Evolutionary conservation across 345 rosid species (phyloP).

Genomic region (Camelina neglecta): DNA sequence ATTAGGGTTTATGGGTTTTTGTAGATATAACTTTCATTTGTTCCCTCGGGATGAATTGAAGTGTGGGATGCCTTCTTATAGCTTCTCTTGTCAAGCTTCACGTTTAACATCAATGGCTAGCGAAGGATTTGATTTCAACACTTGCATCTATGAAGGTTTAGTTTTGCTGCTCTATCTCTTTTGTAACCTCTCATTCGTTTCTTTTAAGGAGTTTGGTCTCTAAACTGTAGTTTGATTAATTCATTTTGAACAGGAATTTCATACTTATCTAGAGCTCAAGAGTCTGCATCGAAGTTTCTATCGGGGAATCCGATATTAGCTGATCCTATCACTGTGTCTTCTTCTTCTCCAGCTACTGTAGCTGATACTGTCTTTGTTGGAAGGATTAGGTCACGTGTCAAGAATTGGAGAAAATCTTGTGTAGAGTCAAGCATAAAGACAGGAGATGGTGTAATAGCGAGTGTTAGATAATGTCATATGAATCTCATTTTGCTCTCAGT

Average conservation of each 20-base stretch:
- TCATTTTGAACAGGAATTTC: conserved; percentile 63
- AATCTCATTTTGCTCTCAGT: conserved; percentile 2
- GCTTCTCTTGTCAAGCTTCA: conserved; percentile 81
- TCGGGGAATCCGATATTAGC: conserved; percentile 58
- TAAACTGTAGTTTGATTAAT: not conserved
- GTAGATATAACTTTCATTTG: conserved; percentile 87
- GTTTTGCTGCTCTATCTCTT: not conserved
- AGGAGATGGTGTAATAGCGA: conserved; percentile 58
- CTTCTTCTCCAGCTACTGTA: conserved; percentile 57
- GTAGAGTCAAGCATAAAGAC: conserved; percentile 43
- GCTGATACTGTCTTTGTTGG: conserved; percentile 76
- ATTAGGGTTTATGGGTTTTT: conserved; percentile 19
- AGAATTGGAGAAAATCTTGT: conserved; percentile 68
- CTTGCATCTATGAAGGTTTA: conserved; percentile 82
- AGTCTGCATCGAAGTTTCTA: conserved; percentile 60
- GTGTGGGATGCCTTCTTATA: conserved; percentile 81
- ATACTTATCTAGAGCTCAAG: conserved; percentile 87
- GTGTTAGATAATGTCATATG: conserved; percentile 34
- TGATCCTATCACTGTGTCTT: conserved; percentile 41
- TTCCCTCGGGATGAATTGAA: conserved; percentile 85
- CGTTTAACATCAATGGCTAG: conserved; percentile 72
- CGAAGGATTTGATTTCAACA: conserved; percentile 87
- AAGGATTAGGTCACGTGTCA: conserved; percentile 71
- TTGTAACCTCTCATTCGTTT: not conserved
- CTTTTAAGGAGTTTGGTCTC: conserved; percentile 10